A percentile compares a stretch with the other conserved stretches of the same genome.
Evolutionary conservation across 2,329 filamentous ascomycete species (phyloP).

Genomic region (Esteya vermicola): DNA sequence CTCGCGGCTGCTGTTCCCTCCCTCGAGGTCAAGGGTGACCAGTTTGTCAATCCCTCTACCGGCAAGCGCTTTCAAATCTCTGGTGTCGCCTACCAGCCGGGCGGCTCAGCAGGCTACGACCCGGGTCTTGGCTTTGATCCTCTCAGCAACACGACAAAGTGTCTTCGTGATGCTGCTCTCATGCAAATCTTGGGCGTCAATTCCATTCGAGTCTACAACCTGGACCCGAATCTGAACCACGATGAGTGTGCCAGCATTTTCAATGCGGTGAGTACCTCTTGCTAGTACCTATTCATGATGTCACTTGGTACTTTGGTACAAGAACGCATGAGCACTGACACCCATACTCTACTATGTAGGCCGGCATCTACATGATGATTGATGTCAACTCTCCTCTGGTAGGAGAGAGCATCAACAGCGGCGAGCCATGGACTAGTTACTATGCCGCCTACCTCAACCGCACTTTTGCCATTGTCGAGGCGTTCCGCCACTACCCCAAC

Average conservation of each 20-base stretch:
- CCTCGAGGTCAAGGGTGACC: conserved; percentile 39
- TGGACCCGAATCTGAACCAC: conserved; percentile 51
- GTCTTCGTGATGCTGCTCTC: conserved; percentile 49
- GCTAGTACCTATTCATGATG: no score
- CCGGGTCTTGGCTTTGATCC: conserved; percentile 40
- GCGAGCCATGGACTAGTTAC: conserved; percentile 40
- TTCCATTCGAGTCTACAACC: conserved; percentile 56
- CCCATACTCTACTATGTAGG: conserved; percentile 17
- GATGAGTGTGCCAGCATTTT: conserved; percentile 54
- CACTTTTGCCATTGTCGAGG: conserved; percentile 52
- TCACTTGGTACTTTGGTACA: no score
- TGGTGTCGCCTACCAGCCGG: conserved; percentile 56
- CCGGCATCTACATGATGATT: conserved; percentile 55
- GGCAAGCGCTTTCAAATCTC: conserved; percentile 51
- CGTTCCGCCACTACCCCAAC: conserved; percentile 53
- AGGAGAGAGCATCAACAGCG: conserved; percentile 41
- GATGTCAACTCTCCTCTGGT: conserved; percentile 52
- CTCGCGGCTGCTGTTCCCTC: conserved; percentile 41
- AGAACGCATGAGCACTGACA: no score
- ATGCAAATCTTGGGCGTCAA: conserved; percentile 53
- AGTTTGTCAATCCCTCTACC: conserved; percentile 45
- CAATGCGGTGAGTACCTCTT: conserved; percentile 33
- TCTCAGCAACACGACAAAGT: conserved; percentile 41
- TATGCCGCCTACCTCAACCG: conserved; percentile 47
- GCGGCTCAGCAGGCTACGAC: conserved; percentile 48